A percentile compares a stretch with the other conserved stretches of the same genome.
phyloP scores from a whole-genome alignment of 805 yeast species.

The Candida bentonensis region DNA sequence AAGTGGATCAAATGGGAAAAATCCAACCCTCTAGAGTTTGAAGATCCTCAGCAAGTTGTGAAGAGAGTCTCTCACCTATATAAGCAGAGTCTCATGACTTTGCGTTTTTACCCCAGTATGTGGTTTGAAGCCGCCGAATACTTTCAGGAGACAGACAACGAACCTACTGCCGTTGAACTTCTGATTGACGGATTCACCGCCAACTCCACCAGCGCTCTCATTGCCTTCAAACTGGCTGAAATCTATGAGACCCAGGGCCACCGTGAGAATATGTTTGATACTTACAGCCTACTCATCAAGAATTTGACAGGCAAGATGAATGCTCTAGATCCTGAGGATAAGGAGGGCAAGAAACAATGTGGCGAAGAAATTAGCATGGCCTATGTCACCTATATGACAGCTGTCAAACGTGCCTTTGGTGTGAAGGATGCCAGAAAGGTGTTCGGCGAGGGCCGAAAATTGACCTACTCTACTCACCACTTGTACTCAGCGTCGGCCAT shows the following conservation, averaged over 20 bases:
- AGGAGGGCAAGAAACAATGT: conserved; percentile 6
- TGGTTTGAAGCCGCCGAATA: conserved; percentile 48
- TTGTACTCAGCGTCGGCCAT: conserved; percentile 71
- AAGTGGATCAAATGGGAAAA: conserved; percentile 73
- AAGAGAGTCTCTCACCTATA: conserved; percentile 59
- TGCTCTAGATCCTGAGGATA: conserved; percentile 3
- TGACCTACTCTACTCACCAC: conserved; percentile 51
- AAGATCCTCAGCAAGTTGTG: conserved; percentile 31
- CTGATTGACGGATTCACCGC: conserved; percentile 41
- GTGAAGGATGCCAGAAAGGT: conserved; percentile 58
- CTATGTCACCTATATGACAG: conserved; percentile 56
- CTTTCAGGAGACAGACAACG: conserved; percentile 16
- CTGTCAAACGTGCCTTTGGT: conserved; percentile 53
- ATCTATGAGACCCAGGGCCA: conserved; percentile 46
- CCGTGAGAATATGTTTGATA: conserved; percentile 33
- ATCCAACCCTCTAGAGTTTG: conserved; percentile 49
- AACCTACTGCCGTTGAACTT: conserved; percentile 26
- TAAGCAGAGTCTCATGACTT: conserved; percentile 47
- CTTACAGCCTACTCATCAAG: conserved; percentile 39
- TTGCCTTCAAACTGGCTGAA: conserved; percentile 58
- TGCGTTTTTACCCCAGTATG: conserved; percentile 54
- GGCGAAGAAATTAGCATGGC: conserved; percentile 39
- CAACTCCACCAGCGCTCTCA: conserved; percentile 56
- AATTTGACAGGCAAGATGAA: conserved; percentile 24
- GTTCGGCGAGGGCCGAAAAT: conserved; percentile 57